Evolutionary conservation across 2,329 filamentous ascomycete species (phyloP).

Genomic region (Monosporascus sp.): DNA sequence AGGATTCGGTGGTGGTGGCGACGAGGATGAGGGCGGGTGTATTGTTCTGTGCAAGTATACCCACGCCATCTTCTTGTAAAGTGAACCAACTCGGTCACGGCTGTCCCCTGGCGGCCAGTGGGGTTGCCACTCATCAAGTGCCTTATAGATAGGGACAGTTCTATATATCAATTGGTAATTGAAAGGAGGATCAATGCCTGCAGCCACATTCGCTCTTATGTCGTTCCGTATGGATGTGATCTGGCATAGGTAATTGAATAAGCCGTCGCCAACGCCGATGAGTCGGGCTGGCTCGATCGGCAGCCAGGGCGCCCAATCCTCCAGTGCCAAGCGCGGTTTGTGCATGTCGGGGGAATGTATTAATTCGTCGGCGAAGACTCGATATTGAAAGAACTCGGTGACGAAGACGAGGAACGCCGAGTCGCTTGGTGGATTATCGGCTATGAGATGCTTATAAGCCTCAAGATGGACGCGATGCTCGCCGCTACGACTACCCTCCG

Average conservation of each 20-base stretch:
- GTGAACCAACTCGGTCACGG: slow-evolving; percentile 48
- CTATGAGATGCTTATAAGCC: slow-evolving; percentile 69
- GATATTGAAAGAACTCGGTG: slow-evolving; percentile 81
- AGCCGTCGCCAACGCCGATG: slow-evolving; percentile 74
- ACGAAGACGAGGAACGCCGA: slow-evolving; percentile 59
- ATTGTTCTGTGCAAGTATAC: slow-evolving; percentile 59
- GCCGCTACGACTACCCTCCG: slow-evolving; percentile 53
- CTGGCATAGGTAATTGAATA: slow-evolving; percentile 73
- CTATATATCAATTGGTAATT: slow-evolving; percentile 69
- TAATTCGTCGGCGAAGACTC: slow-evolving; percentile 62
- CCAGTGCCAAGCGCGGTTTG: slow-evolving; percentile 33
- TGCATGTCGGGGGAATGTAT: slow-evolving; percentile 42
- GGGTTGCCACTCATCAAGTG: slow-evolving; percentile 70
- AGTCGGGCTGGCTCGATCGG: slow-evolving; percentile 50
- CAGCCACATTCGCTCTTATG: slow-evolving; percentile 62
- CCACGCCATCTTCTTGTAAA: slow-evolving; percentile 64
- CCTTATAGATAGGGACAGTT: slow-evolving; percentile 70
- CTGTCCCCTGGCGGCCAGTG: slow-evolving; percentile 52
- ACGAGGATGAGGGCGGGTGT: slow-evolving; percentile 42
- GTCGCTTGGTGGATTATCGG: slow-evolving; percentile 55
- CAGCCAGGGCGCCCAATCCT: slow-evolving; percentile 37
- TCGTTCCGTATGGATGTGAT: slow-evolving; percentile 73
- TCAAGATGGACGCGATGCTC: slow-evolving; percentile 77
- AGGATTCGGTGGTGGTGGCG: slow-evolving; percentile 12
- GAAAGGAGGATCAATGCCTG: slow-evolving; percentile 60